Evolutionary conservation across 768 basidiomycete genomes (phyloP), one percentile per base, ranked within the genome.

Genomic region (Suillus brevipes): DNA sequence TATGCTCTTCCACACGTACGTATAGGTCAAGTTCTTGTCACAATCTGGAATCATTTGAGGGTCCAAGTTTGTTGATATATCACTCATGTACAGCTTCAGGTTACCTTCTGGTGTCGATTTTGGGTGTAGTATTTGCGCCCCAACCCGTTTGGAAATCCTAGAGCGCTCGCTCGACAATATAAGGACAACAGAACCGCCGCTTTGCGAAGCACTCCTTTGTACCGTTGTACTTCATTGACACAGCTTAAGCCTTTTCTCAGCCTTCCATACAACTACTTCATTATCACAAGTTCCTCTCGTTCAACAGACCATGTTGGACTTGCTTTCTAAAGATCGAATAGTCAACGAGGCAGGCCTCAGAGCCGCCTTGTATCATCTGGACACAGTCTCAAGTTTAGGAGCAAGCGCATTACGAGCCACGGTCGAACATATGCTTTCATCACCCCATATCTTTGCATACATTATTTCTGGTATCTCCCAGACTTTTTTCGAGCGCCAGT

Each of bases 371-470:
- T 53, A 37, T 45, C 61, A 56, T 13, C 66, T 75, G 60, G 57
- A 68, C 57, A 70, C 71, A 64, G 69, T 78, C 66, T 73, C 75
- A 68, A 67, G 63, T 64, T 71, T 53, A 40, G 70, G 68, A 64
- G 67, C 67, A 40, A 18, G 63, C 0, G 63, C 34, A 53, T 66
- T 75, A 67, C 68, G 59, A 64, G 66, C 71, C 70, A 65, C 73
- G 61, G 20, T 74, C n/a, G 70, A 70, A 63, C 68, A 75, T 58
- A 64, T 78, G 61, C 68, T 77, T 25, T 70, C 73, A 4, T 38
- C 67, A 6, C 70, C 75, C 0, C 45, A 65, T 14, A 67, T 77
- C 14, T 78, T 77, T 3, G 72, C 74, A 5, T 76, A 70, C n/a
- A 25, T 78, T 2, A 28, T 77, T 3, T 78, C 78, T 2, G 65